Evolutionary conservation across 352 stramenopile species (phyloP), one percentile per base, ranked within the genome.

Genomic region (Phytophthora lateralis): DNA sequence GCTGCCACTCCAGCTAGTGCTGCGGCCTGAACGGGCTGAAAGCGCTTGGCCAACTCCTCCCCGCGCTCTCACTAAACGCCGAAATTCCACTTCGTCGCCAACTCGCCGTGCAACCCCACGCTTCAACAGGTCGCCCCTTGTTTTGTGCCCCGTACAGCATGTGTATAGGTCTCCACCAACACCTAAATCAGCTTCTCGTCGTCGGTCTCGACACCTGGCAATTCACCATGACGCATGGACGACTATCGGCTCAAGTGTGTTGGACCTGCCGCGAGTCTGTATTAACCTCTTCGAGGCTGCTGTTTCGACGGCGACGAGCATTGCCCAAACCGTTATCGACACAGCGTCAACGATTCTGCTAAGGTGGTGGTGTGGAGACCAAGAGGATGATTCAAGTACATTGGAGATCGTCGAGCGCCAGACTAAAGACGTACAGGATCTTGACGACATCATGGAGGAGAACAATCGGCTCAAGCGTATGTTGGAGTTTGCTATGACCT

Each of bases 381-480:
- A 61, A 56, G 42, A 63, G 15, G 41, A 43, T 7, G 50, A 60
- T 11, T 35, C 17, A 11, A 41, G 21, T 4, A 38, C 47, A n/a
- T 38, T 72, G 29, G 51, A 64, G n/a, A n/a, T 65, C 18, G 45
- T 69, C 9, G 59, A 69, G 21, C 29, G 21, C 26, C 41, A 60
- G 17, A 34, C 35, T 14, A 17, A 41, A 21, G 41, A 42, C 17
- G 8, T n/a, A 2, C 30, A 55, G 7, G 45, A 18, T 35, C 18
- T 69, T 11, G 35, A 69, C 29, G 47, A 58, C 17, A 68, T 69
- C 7, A 32, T 73, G 42, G 42, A 56, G 29, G 64, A 73, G 29
- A 73, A 73, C 20, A 54, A 54, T 20, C 64, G 59, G 2, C 64
- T 73, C 39, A 68, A 68, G n/a, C 59, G 47, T 10, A 61, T 68